phyloP scores from a whole-genome alignment of 225 moss, liverwort and hornwort species.

The Asterella californica region DNA sequence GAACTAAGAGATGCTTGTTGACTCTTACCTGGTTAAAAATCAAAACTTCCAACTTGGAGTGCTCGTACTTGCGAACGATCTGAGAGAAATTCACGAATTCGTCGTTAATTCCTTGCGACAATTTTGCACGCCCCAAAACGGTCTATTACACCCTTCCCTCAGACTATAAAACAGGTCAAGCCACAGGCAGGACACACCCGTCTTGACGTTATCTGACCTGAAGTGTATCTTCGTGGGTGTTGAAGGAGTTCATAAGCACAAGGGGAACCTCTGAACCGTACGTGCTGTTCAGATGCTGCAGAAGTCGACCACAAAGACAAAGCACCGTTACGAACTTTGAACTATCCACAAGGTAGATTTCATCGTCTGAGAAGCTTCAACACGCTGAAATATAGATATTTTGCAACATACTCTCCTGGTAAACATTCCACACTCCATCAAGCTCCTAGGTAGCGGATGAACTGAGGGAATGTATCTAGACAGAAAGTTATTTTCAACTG shows the following conservation, averaged over 20 bases:
- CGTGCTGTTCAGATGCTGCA: constrained; percentile 73
- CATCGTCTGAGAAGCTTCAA: neutral
- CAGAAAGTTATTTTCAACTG: neutral
- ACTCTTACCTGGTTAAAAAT: constrained; percentile 85
- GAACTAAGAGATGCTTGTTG: neutral
- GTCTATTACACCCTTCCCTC: neutral
- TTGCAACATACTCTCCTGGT: neutral
- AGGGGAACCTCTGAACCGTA: constrained; percentile 74
- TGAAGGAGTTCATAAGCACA: constrained; percentile 99
- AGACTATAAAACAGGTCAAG: neutral
- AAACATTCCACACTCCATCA: neutral
- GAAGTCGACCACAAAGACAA: neutral
- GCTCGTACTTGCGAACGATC: constrained; percentile 80
- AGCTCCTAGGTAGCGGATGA: neutral
- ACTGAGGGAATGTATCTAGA: neutral
- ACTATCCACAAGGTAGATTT: neutral
- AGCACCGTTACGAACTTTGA: neutral
- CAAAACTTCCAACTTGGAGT: constrained; percentile 75
- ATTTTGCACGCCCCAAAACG: neutral
- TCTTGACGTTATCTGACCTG: constrained; percentile 42
- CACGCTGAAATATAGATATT: too few relatives aligned
- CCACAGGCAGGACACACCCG: neutral
- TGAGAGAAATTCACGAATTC: constrained; percentile 19
- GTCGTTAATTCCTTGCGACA: neutral
- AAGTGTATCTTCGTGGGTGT: constrained; percentile 88